Percentiles rank a stretch among this genome's conserved stretches.
These are phyloP conservation scores for Hymenoscyphus linearis DNA, from an alignment of 2,329 filamentous ascomycete species.

Conservation along the genomic window DNA sequence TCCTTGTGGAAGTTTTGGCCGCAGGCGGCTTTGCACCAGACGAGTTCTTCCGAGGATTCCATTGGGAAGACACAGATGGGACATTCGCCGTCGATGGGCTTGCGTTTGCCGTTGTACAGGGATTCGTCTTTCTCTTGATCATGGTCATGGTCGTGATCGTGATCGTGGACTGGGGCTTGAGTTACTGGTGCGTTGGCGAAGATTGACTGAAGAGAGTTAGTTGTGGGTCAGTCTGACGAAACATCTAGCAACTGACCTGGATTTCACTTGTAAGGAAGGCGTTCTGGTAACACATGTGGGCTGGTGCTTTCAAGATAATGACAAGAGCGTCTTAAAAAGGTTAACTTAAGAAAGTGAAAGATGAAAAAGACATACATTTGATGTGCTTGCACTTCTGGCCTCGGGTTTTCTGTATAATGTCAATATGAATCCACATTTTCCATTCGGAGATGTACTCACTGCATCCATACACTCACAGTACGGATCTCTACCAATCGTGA, in stretches of 20 bases:
- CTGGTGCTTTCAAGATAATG: slow-evolving; percentile 19
- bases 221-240: not conserved
- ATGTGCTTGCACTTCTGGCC: slow-evolving; percentile 23
- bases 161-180: slow-evolving; percentile 8
- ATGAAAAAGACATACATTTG: slow-evolving; percentile 10
- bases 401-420: slow-evolving; percentile 11
- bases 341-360: not conserved
- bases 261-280: slow-evolving; percentile 18
- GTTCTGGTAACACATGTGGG: slow-evolving; percentile 16
- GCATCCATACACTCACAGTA: slow-evolving; percentile 20
- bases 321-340: slow-evolving; percentile 17
- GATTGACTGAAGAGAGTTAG: slow-evolving; percentile 6
- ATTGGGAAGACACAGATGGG: slow-evolving; percentile 21
- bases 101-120: slow-evolving; percentile 15
- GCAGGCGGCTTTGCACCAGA: slow-evolving; percentile 55
- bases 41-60: slow-evolving; percentile 36
- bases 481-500: slow-evolving; percentile 15
- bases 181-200: slow-evolving; percentile 19
- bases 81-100: slow-evolving; percentile 20
- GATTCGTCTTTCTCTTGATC: slow-evolving; percentile 11
- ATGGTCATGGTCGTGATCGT: slow-evolving; percentile 4
- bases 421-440: not conserved
- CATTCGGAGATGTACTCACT: slow-evolving; percentile 8
- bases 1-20: slow-evolving; percentile 48
- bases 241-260: not conserved